Conservation (phyloP, 2,329 filamentous ascomycete genomes). For the Aspergillus alliaceus region DNA sequence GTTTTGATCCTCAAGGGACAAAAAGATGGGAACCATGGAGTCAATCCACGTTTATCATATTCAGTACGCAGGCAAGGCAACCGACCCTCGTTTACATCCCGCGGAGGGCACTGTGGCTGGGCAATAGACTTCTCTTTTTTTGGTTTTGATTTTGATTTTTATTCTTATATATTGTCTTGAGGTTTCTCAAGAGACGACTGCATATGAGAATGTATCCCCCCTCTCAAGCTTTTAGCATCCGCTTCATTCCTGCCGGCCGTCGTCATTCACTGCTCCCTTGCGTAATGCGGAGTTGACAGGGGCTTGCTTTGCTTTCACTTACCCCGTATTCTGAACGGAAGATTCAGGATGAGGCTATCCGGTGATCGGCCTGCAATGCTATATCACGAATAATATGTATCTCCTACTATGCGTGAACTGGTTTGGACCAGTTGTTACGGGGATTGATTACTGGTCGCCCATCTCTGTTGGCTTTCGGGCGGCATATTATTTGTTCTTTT, state of each 20-base stretch:
- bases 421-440: neutral
- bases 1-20: too few relatives aligned
- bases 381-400: neutral
- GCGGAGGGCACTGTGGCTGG: neutral
- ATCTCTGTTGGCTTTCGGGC: too few relatives aligned
- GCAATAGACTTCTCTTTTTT: neutral
- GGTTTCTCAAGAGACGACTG: neutral
- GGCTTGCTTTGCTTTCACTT: neutral
- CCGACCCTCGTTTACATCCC: neutral
- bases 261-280: slow-evolving; percentile 13
- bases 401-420: neutral
- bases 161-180: neutral
- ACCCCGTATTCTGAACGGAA: neutral
- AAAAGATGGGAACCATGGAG: neutral
- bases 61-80: neutral
- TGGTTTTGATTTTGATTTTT: neutral
- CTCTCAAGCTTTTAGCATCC: neutral
- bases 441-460: neutral
- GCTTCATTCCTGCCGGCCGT: neutral
- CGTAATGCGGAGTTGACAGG: slow-evolving; percentile 21
- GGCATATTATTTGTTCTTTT: neutral
- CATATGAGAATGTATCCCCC: neutral
- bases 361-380: neutral
- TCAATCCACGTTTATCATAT: neutral
- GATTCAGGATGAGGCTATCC: slow-evolving; percentile 1